Conservation (phyloP, 192 early-diverging fungal species). For the Gonapodya prolifera region DNA sequence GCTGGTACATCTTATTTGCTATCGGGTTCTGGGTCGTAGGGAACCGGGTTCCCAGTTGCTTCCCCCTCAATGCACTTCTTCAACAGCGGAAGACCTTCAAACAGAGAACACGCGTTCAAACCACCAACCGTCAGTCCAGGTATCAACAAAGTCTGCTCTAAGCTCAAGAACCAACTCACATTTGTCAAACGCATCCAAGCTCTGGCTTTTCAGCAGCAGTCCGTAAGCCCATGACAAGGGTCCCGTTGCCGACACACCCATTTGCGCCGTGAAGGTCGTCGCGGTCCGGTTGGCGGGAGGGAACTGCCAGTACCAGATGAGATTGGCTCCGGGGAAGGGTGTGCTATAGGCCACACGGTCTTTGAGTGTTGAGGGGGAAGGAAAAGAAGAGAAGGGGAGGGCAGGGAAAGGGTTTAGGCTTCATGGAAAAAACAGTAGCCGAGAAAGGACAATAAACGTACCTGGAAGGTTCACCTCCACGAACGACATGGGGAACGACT, state of each 20-base stretch:
- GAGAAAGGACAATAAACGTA: background rate
- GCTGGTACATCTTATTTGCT: no score
- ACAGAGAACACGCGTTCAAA: no score
- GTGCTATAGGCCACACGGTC: background rate
- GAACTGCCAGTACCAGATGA: slow-evolving; percentile 1
- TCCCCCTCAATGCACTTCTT: background rate
- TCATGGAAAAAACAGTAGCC: background rate
- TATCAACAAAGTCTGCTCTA: no score
- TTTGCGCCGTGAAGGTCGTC: background rate
- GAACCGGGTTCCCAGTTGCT: background rate
- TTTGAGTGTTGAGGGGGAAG: no score
- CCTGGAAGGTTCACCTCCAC: background rate
- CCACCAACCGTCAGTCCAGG: no score
- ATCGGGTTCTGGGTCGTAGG: background rate
- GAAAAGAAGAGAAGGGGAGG: background rate
- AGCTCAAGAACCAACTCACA: no score
- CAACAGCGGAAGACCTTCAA: background rate
- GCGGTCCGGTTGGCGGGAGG: background rate
- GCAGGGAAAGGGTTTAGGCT: background rate
- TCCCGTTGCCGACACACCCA: background rate
- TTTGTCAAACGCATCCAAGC: background rate
- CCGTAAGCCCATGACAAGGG: background rate
- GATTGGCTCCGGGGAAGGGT: background rate
- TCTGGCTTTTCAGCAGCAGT: background rate
- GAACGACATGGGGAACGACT: background rate